Base-by-base conservation (phyloP, 2,329 filamentous ascomycete genomes). In the Nannizziopsis barbatae region DNA sequence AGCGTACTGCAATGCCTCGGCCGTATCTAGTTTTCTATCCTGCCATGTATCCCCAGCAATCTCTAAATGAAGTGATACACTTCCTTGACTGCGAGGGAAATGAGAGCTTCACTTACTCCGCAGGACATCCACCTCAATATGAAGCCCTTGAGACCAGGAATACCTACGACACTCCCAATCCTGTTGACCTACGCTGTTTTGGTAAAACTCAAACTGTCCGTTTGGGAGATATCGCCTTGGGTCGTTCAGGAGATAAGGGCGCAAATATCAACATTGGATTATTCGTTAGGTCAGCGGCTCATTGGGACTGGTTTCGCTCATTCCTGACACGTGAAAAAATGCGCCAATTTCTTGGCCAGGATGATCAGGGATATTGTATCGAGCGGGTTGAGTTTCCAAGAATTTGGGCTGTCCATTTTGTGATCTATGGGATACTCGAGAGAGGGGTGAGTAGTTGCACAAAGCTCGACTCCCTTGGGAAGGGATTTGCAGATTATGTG, bases 321-420 rank as follows among this genome's bases (percentile, higher is more conserved):
- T 65, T 72, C 4, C 58, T 76, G 54, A 72, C 64, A 0, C 57
- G 60, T 7, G 51, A 56, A 3, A 62, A 58, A 11, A 54, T 74
- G 47, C 59, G 62, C n/a, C 54, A 64, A 7, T 54, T 71, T 41
- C 64, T 75, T 1, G 71, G 63, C 0, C 60, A 69, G 8, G 72
- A 75, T 50, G 55, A 65, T 6, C 63, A 71, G 35, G 60, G 65
- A 40, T 65, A 64, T 53, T 58, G 60, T 14, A 56, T 74, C 2
- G 71, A 75, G 55, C 57, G 73, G 11, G 68, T 74, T n/a, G 72
- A 75, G 57, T 70, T 75, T 45, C 61, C 65, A 0, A 55, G 62
- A 2, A 63, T 75, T 0, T 57, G 57, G 31, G 72, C 72, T 0
- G 73, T 75, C 15, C 69, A 77, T 53, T 75, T 73, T 59, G 71